Base-by-base conservation (phyloP, 371 early-diverging fungal genomes). In the Mortierella sp. region DNA sequence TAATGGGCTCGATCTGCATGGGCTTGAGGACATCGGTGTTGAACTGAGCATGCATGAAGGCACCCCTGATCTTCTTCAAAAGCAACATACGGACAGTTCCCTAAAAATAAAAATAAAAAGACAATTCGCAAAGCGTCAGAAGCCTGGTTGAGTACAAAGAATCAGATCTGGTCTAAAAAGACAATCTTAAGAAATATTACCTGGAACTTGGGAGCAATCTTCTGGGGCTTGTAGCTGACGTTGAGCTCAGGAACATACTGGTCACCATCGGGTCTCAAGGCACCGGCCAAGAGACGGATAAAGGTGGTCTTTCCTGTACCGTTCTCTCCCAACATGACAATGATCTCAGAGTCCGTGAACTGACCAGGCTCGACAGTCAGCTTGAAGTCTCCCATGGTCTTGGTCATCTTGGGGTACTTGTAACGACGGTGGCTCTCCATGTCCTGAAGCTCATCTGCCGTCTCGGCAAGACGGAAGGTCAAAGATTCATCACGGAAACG, bases 301-400 rank as follows among this genome's bases (percentile, higher is more conserved):
- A 99, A 96, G 37, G 99, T 99, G 26, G 99, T 99, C 89, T 99
- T 98, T 75, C 99, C 99, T 48, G 99, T 99, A 72, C 99, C 99
- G 90, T 99, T 99, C 87, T 99, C 97, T 81, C 99, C 99, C 83
- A 99, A 88, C 94, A 99, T 97, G 76, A 99, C 99, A 81, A 99
- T 88, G 77, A 99, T 99, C 86, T 99, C 99, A 37, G 99, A 98
- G 77, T 98, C 97, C 51, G 94, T 94, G 85, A 99, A 99, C 64
- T 90, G 86, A 72, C 99, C 99, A 25, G 84, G 84, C 56, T 94
- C 81, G 46, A 99, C 93, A 14, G 86, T 83, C 69, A 99, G 87
- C 60, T 87, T 86, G 88, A 99, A 99, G 68, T 91, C 89, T 61
- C 93, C 95, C 83, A 83, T 68, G 5, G 87, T 89, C 88, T 98